Base-by-base conservation (phyloP, 768 basidiomycete species). In the Lactarius hatsudake region DNA sequence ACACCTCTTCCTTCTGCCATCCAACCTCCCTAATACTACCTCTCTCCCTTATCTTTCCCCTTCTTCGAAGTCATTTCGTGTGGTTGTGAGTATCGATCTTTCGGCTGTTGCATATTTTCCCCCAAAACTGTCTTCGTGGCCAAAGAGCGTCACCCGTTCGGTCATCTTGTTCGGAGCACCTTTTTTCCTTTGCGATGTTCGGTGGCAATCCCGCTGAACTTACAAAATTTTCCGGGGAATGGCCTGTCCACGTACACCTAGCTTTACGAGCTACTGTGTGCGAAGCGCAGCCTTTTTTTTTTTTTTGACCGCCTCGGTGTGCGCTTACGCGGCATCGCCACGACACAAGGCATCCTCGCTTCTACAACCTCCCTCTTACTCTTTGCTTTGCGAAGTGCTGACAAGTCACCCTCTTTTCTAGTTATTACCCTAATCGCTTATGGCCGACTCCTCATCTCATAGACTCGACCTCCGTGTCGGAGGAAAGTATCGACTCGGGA, bases 401-500 rank as follows among this genome's bases (percentile, higher is more conserved):
- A 63, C 45, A 28, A 32, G 59, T 34, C 5, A 1, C 3, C 54
- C 17, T 32, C 36, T 7, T 34, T 65, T 64, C 4, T 66, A 70
- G 70, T 68, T 45, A 65, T 69, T 72, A 55, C 51, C 20, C 55
- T 20, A 13, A 59, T 59, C 72, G 53, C 67, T 61, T 71, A 93
- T 92, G 93, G 85, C 91, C 79, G 92, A 94, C 75, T 82, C 81
- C 53, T 81, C 89, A 57, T 76, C 81, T 36, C 83, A 81, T 83
- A 86, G 89, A 81, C 84, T 94, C 68, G 92, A 94, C 81, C 87
- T 94, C 72, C 85, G 92, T 71, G 92, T 94, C 56, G 93, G 93
- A 73, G 93, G 93, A 73, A 94, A 98, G 81, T 98, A 98, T 83
- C 87, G 96, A 75, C 88, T 98, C 71, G 96, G 96, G 68, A 97